Percentiles rank a stretch among this genome's conserved stretches.
These are phyloP conservation scores for Lepidium aucheri DNA, from an alignment of 345 rosid species.

Conservation along the genomic window DNA sequence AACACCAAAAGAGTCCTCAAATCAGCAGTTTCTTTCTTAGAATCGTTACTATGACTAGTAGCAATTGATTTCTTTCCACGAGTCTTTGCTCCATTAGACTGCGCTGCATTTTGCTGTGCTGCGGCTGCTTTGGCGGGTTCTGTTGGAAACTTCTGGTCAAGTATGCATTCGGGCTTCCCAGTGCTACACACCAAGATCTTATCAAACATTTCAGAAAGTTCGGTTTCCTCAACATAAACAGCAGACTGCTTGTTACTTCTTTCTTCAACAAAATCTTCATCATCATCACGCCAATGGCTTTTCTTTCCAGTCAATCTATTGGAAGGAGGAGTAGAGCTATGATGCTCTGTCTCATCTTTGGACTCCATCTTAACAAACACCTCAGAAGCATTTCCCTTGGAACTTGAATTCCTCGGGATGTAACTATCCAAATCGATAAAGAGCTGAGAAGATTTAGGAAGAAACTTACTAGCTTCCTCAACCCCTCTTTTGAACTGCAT, in stretches of 20 bases:
- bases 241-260: slow-evolving; percentile 58
- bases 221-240: slow-evolving; percentile 32
- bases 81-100: slow-evolving; percentile 32
- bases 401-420: background rate
- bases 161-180: background rate
- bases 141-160: slow-evolving; percentile 16
- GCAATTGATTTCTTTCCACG: slow-evolving; percentile 33
- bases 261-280: slow-evolving; percentile 36
- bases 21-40: slow-evolving; percentile 52
- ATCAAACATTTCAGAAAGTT: slow-evolving; percentile 64
- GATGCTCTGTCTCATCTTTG: slow-evolving; percentile 24
- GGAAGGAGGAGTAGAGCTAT: slow-evolving; percentile 4
- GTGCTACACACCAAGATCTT: slow-evolving; percentile 34
- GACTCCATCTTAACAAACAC: slow-evolving; percentile 25
- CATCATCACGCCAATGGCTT: slow-evolving; percentile 41
- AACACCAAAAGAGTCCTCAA: slow-evolving; percentile 57
- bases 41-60: background rate
- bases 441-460: slow-evolving; percentile 41
- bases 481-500: slow-evolving; percentile 58
- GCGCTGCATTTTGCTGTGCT: slow-evolving; percentile 22
- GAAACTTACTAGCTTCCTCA: slow-evolving; percentile 78
- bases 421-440: slow-evolving; percentile 35
- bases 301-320: slow-evolving; percentile 43
- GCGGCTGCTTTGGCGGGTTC: slow-evolving; percentile 5
- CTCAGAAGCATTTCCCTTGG: slow-evolving; percentile 6